Conservation (phyloP, 2,329 filamentous ascomycete genomes). For the Phialophora macrospora region DNA sequence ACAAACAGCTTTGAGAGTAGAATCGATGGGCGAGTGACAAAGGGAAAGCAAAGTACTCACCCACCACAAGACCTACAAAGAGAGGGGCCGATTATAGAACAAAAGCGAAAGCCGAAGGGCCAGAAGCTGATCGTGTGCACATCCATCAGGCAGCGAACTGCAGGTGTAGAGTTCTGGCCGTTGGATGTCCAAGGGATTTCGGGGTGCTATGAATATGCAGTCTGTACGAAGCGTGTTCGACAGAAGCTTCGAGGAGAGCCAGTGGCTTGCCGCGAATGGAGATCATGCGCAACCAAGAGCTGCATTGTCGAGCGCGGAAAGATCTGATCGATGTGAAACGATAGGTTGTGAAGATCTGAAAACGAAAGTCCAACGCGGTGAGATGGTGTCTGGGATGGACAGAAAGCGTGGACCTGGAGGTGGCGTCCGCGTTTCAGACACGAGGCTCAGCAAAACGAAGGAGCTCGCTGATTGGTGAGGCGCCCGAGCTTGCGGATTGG, state of each 20-base stretch:
- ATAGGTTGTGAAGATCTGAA: conserved; percentile 26
- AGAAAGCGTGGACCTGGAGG: conserved; percentile 20
- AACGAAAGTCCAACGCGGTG: conserved; percentile 20
- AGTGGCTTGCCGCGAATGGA: conserved; percentile 33
- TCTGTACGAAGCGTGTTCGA: conserved; percentile 9
- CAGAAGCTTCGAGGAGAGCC: conserved; percentile 34
- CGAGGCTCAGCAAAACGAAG: conserved; percentile 23
- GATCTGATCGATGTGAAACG: conserved; percentile 22
- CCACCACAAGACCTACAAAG: conserved; percentile 28
- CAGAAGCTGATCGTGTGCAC: conserved; percentile 15
- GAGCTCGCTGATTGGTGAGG: conserved; percentile 28
- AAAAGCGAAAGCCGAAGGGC: neutral
- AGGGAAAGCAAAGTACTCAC: conserved; percentile 26
- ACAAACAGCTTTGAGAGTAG: conserved; percentile 26
- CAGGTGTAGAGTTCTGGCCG: conserved; percentile 13
- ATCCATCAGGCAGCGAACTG: conserved; percentile 15
- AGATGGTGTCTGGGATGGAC: conserved; percentile 7
- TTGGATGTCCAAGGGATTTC: conserved; percentile 19
- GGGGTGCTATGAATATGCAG: conserved; percentile 20
- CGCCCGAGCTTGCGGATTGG: neutral
- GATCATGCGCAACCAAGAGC: conserved; percentile 26
- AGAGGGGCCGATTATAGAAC: conserved; percentile 27
- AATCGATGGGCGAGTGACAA: conserved; percentile 23
- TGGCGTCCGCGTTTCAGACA: conserved; percentile 33
- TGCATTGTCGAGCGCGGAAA: conserved; percentile 24